Base-by-base conservation (phyloP, 306 rosid genomes). In the Sicyos edulis region DNA sequence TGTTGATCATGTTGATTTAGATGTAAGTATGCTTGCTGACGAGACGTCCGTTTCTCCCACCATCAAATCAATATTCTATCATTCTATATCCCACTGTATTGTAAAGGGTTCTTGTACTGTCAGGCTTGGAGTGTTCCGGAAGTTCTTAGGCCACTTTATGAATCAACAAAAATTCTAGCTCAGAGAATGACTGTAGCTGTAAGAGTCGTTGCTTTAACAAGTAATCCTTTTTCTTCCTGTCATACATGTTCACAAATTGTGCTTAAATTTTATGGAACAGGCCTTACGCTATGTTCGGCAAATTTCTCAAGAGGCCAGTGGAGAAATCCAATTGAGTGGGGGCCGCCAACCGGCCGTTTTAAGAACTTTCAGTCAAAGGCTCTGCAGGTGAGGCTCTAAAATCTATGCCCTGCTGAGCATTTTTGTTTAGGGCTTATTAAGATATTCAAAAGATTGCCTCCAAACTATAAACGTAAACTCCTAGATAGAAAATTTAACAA, bases 91-190 rank as follows among this genome's bases (percentile, higher is more conserved):
- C 14, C 42, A 12, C 21, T 1, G 40, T 68, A 20, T 24, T 44
- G 20, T 52, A 32, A 2, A 8, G 6, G 16, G 1, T 20, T 42
- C 20, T 45, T 63, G 21, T 34, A 5, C 10, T 34, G 9, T 19
- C 67, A 92, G 98, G 89, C 87, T 73, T 88, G 96, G 91, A 92
- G 98, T 54, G 98, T 92, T 9, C 98, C 98, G 51, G 98, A 92
- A 81, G 98, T 92, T 37, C 86, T 92, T 54, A 80, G 98, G 80
- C 95, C 96, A 57, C 96, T 92, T 14, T 92, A 92, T 29, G 93
- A 90, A 73, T 92, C 98, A 1, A 88, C 98, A 10, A 88, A 90
- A 77, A 87, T 92, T 65, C 83, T 92, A 71, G 98, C 98, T 47
- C 98, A 92, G 86, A 92, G 89, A 77, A 75, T 74, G 65, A 90